Base-by-base conservation (phyloP, 169 alveolate genomes). In the Plasmodium cynomolgi region DNA sequence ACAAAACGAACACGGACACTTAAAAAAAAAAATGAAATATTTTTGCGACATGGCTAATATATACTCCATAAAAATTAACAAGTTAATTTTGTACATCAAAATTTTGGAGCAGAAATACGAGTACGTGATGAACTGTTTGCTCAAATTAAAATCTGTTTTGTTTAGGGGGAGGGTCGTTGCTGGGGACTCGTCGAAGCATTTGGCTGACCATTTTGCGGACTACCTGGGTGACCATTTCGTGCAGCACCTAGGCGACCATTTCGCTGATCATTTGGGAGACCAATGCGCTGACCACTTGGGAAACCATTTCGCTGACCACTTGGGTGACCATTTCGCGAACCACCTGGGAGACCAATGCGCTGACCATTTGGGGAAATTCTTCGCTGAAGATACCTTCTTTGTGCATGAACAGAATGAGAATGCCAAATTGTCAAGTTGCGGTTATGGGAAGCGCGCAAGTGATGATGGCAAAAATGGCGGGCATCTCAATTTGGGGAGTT, bases 81-180 rank as follows among this genome's bases (percentile, higher is more conserved):
- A 84, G 79, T 75, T 71, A 71, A 72, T 72, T 71, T 23, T 84
- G 79, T 84, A 84, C 50, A 84, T 72, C 1, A 9, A 44, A 13
- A 84, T 84, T 20, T 17, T 84, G 13, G 84, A 84, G 75, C 33
- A 72, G 9, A 84, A 84, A 15, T 37, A 84, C 17, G 92, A 68
- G 17, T 84, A 84, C 71, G 73, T 84, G 75, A 84, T 84, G 83
- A 71, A 84, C 73, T 84, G 79, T 44, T 20, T 84, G 71, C 34
- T 84, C 26, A 84, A 84, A 54, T 15, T 84, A 20, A 84, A 84
- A 47, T 84, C 83, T 6, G 44, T 15, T 84, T 23, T 84, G 54
- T 47, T 23, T n/a, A 71, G 75, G 20, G 92, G 23, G 34, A 26
- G 80, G 33, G 75, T 71, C 17, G 54, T 84, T 20, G 33, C 34